These are phyloP conservation scores for Fomitopsis betulina DNA, from an alignment of 1,284 basidiomycete genomes.

Conservation along the genomic window DNA sequence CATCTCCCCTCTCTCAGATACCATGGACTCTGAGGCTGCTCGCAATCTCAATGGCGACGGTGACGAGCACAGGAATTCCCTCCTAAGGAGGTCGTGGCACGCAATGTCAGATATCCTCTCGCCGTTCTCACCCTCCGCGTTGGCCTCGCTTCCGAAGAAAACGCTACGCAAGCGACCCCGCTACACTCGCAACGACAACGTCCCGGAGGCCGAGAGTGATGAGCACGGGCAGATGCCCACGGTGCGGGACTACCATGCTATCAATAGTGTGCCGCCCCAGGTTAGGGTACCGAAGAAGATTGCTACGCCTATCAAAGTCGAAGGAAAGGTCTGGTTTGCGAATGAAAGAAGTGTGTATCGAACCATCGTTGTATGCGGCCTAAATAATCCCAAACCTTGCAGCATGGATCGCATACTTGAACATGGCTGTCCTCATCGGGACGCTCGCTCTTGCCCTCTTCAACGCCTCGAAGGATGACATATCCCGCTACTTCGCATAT, in stretches of 20 bases:
- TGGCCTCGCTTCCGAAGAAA: conserved; percentile 60
- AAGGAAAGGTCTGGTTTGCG: conserved; percentile 99
- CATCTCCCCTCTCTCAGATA: neutral
- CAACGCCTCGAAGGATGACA: conserved; percentile 75
- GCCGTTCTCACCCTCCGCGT: conserved; percentile 68
- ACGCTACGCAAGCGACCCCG: conserved; percentile 43
- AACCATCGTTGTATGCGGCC: conserved; percentile 3
- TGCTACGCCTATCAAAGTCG: conserved; percentile 86
- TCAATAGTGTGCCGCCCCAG: conserved; percentile 52
- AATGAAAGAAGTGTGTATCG: conserved; percentile 82
- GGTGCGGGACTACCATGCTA: conserved; percentile 67
- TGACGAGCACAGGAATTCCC: conserved; percentile 21
- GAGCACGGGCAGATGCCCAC: conserved; percentile 51
- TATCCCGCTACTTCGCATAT: conserved; percentile 80
- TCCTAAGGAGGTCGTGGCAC: conserved; percentile 47
- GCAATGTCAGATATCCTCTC: conserved; percentile 53
- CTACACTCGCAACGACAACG: conserved; percentile 65
- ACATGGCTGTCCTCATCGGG: conserved; percentile 81
- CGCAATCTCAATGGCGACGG: conserved; percentile 11
- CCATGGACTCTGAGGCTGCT: conserved; percentile 15
- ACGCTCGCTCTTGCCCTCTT: conserved; percentile 86
- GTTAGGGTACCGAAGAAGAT: conserved; percentile 84
- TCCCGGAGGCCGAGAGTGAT: conserved; percentile 54
- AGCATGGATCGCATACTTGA: conserved; percentile 93
- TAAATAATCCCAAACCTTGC: neutral